These are phyloP conservation scores for Sporothrix mexicana DNA, from an alignment of 2,329 filamentous ascomycete species.

Conservation along the genomic window DNA sequence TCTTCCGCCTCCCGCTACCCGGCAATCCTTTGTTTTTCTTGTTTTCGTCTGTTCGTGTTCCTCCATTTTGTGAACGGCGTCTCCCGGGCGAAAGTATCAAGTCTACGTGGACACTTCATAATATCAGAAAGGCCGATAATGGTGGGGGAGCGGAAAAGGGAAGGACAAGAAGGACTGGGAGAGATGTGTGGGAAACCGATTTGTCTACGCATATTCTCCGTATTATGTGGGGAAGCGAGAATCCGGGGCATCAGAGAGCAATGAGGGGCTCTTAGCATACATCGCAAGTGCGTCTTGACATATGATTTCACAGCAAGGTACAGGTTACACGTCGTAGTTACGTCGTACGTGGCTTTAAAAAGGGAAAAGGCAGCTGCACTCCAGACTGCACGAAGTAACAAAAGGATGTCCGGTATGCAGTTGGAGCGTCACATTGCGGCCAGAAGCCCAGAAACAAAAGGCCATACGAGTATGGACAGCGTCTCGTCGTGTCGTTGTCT, in stretches of 20 bases:
- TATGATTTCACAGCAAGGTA: background rate
- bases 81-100: background rate
- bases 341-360: background rate
- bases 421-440: background rate
- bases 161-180: background rate
- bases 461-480: background rate
- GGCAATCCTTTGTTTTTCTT: background rate
- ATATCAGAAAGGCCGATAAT: background rate
- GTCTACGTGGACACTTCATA: background rate
- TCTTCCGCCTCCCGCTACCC: slow-evolving; percentile 1
- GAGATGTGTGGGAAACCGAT: background rate
- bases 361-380: background rate
- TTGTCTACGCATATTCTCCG: background rate
- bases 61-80: slow-evolving; percentile 5
- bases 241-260: background rate
- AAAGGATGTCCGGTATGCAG: background rate
- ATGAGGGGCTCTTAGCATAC: background rate
- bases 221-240: slow-evolving; percentile 22
- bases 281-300: background rate
- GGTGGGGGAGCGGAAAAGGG: background rate
- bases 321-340: background rate
- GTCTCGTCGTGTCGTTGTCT: background rate
- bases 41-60: no score
- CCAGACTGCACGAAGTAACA: slow-evolving; percentile 10
- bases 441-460: background rate